Evolutionary conservation across 495 filamentous ascomycete genomes (phyloP).

Genomic region (Lentithecium fluviatile): DNA sequence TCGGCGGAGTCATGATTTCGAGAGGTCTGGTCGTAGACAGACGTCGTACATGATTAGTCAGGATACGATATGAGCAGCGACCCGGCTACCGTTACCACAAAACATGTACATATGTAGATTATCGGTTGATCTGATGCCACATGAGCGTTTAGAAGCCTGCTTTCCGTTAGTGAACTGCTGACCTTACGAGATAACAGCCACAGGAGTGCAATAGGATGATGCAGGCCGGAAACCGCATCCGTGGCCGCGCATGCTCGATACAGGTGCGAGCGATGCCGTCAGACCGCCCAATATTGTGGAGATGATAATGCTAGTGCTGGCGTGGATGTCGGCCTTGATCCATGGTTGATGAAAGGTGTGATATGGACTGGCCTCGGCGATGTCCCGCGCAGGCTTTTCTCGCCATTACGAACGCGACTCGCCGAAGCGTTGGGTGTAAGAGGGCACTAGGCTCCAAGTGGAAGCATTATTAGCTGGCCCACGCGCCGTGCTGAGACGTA

Average conservation of each 20-base stretch:
- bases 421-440: slow-evolving; percentile 26
- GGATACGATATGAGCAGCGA: not conserved
- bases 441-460: slow-evolving; percentile 21
- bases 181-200: too few species aligned
- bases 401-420: slow-evolving; percentile 10
- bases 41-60: not conserved
- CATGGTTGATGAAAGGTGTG: not conserved
- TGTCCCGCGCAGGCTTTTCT: not conserved
- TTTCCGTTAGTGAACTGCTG: too few species aligned
- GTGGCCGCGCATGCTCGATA: too few species aligned
- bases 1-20: too few species aligned
- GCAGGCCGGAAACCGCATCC: too few species aligned
- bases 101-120: too few species aligned
- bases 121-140: too few species aligned
- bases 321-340: not conserved
- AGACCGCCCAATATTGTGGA: slow-evolving; percentile 11
- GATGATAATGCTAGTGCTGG: slow-evolving; percentile 15
- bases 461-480: slow-evolving; percentile 31
- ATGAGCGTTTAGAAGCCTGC: too few species aligned
- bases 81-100: too few species aligned
- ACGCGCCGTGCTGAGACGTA: slow-evolving; percentile 34
- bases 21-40: too few species aligned
- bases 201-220: too few species aligned
- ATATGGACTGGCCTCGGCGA: slow-evolving; percentile 15
- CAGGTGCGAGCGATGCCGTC: not conserved